phyloP scores from a whole-genome alignment of 2,329 filamentous ascomycete genomes.

The Talaromyces albobiverticillius region DNA sequence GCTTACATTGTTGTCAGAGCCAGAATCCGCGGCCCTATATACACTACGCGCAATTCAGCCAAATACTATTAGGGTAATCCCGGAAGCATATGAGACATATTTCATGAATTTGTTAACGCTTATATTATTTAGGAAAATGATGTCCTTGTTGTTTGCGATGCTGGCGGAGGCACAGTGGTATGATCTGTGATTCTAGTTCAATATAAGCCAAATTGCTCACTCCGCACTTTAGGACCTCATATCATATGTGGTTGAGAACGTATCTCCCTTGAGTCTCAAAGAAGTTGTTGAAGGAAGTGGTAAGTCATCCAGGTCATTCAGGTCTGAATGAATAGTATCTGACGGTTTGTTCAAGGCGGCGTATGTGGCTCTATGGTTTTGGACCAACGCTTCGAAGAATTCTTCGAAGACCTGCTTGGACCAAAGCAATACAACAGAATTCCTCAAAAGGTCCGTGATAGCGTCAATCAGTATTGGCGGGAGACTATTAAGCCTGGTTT shows the following conservation, averaged over 20 bases:
- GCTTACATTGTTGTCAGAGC: conserved; percentile 23
- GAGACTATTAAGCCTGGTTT: not conserved
- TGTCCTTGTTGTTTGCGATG: conserved; percentile 35
- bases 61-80: conserved; percentile 22
- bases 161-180: conserved; percentile 38
- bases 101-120: not conserved
- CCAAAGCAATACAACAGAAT: not conserved
- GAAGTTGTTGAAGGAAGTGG: conserved; percentile 29
- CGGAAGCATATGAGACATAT: not conserved
- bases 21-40: conserved; percentile 33
- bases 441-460: not conserved
- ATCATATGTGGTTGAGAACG: conserved; percentile 25
- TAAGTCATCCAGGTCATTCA: no score
- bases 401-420: not conserved
- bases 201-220: not conserved
- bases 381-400: not conserved
- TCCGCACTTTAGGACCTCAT: conserved; percentile 28
- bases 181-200: not conserved
- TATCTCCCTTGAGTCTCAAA: conserved; percentile 23
- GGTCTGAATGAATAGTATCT: not conserved
- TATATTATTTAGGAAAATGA: conserved; percentile 23
- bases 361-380: conserved; percentile 29
- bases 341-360: conserved; percentile 21
- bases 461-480: not conserved
- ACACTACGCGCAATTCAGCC: conserved; percentile 26